Base-by-base conservation (phyloP, 2,329 filamentous ascomycete species). In the Curvularia hawaiiensis region DNA sequence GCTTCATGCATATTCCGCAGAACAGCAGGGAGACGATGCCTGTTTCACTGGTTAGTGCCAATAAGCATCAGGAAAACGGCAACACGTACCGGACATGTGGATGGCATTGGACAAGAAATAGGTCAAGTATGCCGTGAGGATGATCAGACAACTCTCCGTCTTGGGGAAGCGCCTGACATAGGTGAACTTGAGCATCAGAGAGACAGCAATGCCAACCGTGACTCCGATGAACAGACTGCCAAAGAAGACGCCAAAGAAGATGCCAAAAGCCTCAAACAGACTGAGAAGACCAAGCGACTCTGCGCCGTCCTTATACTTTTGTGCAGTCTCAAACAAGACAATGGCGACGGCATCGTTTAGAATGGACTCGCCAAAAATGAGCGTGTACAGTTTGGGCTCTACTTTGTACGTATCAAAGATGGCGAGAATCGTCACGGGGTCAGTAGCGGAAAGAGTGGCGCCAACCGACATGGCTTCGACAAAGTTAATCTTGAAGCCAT, bases 331-430 rank as follows among this genome's bases (percentile, higher is more conserved):
- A 78, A 99, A 99, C 66, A 99, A 87, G 72, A 99, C 95, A 76
- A 99, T 99, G 64, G 95, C 95, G 72, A 99, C 94, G 44, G 95
- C 95, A 80, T 99, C 95, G 76, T 99, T 99, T 54, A 99, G 82
- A 59, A 99, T 98, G 8, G 94, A 96, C 79, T 99, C 95, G 74
- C 95, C 95, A 76, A 99, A 99, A 66, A 99, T 99, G 75, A 99
- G 88, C 30, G 95, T 99, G 79, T 99, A 99, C 18, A 99, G 85
- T 79, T 98, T 98, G 3, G 95, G 95, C 71, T 99, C 95, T 69
- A 99, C 95, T 79, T 98, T 98, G 85, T 98, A 99, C 1, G 95
- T 90, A 77, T 97, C 98, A 85, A 99, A 99, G 67, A 99, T 99
- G 75, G 95, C 95, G 52, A 99, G 83, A 68, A 99, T 98, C 0